Base-by-base conservation (phyloP, 2,329 filamentous ascomycete genomes). In the Colletotrichum theobromicola region DNA sequence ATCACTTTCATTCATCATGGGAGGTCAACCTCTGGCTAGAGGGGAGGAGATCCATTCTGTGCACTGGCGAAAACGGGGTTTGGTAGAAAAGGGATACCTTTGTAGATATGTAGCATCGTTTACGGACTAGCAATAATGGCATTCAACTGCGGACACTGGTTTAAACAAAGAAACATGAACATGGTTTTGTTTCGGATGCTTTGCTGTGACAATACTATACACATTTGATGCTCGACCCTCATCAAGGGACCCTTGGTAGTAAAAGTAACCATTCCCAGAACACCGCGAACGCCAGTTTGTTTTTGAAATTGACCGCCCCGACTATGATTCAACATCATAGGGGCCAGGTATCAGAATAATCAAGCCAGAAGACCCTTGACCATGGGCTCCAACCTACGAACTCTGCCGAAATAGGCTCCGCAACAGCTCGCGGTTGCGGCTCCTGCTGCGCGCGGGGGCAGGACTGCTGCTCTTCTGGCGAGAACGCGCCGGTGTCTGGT, bases 71-170 rank as follows among this genome's bases (percentile, higher is more conserved):
- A 72, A 67, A 67, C 35, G 69, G 60, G 61, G 34, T 67, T 67
- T 60, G 69, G 68, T 75, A 72, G 68, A 75, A 75, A 72, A 72
- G 55, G 72, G 72, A 75, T 75, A 75, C 63, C 63, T 75, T 62
- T 72, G 72, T 72, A 75, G 63, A 72, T 63, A 72, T 67, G 57
- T 53, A 67, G 69, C 62, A 75, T 75, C 28, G 62, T 72, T 72
- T 67, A 58, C 61, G 57, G 62, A 42, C 42, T 21, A 67, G 42
- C 50, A 67, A 63, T 72, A 63, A 67, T 55, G 46, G 69, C 72
- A 72, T 72, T 67, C 62, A 72, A 67, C 68, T 75, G 69, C 63
- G 69, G 37, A 53, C 28, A 32, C 13, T 50, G 10, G 24, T 50
- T 21, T 21, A 21, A 63, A 63, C 60, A 42, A n/a, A 62, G 60